Percentiles rank a stretch among this genome's conserved stretches.
phyloP scores from a whole-genome alignment of 495 filamentous ascomycete genomes.

The Lasiosphaeris hirsuta region DNA sequence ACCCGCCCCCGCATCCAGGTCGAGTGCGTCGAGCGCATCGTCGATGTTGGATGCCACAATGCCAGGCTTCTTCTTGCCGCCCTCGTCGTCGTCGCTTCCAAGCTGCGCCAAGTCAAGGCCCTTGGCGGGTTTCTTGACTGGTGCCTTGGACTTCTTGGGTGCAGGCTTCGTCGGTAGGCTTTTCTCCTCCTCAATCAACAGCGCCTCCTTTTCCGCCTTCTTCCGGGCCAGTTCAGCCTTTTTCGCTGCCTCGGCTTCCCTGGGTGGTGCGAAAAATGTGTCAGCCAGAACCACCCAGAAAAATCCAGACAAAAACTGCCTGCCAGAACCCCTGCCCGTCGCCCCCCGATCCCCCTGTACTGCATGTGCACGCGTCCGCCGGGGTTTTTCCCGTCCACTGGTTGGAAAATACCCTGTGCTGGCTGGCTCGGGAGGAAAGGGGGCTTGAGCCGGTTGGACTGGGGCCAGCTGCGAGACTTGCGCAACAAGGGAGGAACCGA shows the following conservation, averaged over 20 bases:
- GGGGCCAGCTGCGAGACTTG: no score
- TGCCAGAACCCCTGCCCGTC: not conserved
- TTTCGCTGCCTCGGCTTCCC: constrained; percentile 81
- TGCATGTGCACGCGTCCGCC: no score
- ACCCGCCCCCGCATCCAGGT: constrained; percentile 50
- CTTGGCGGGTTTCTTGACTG: constrained; percentile 61
- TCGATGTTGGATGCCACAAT: constrained; percentile 57
- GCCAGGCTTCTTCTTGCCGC: constrained; percentile 16
- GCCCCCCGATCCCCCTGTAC: not conserved
- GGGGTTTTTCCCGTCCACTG: not conserved
- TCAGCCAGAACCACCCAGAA: constrained; percentile 9
- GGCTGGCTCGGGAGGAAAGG: not conserved
- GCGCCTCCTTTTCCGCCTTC: constrained; percentile 82
- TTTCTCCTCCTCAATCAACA: constrained; percentile 82
- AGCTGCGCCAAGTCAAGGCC: constrained; percentile 70
- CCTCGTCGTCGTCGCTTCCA: constrained; percentile 30
- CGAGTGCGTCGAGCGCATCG: constrained; percentile 81
- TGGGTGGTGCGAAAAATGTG: constrained; percentile 29
- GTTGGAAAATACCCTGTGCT: not conserved
- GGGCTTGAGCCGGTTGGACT: no score
- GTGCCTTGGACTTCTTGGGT: constrained; percentile 55
- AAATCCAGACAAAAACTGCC: not conserved
- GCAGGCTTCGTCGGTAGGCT: constrained; percentile 57
- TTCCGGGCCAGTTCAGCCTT: constrained; percentile 81
- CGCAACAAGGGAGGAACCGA: no score